Evolutionary conservation across 2,329 filamentous ascomycete genomes (phyloP), one percentile per base, ranked within the genome.

Genomic region (Claviceps purpurea): DNA sequence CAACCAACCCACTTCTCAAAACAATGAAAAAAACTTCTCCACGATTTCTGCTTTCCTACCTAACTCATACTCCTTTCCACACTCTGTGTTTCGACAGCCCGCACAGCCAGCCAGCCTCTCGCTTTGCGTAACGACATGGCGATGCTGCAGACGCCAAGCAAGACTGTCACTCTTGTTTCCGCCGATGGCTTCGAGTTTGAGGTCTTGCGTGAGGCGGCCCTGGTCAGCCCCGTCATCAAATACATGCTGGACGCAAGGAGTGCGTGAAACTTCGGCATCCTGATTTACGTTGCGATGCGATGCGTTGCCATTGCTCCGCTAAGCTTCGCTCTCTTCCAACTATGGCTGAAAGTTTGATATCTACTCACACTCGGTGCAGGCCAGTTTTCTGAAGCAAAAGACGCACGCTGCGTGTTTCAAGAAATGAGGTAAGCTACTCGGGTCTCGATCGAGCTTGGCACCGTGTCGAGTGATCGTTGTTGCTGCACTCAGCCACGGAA

Each of bases 161-260:
- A 87, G 62, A 90, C 89, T 67, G 78, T 90, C 57, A 90, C 87
- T 5, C 78, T 91, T 50, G 75, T 89, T 43, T 89, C 85, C 0
- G 77, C 74, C 58, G 87, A 91, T 66, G 84, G 79, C 60, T 89
- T 81, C 64, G 85, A 89, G 70, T 90, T 87, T 64, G 79, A 87
- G 56, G 75, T 90, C 50, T 73, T 85, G 52, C 81, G 85, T 51
- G 83, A 86, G 49, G 82, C 85, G 2, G 81, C 85, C 54, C 73
- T 79, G 61, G 73, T 86, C 61, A 86, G 84, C 59, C 81, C 81
- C 38, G 78, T 82, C 54, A 84, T 91, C 69, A 85, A 81, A 69
- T 77, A 81, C 64, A 89, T 88, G 78, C 71, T 91, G 54, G 82
- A 88, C 61, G 78, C 82, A 16, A 74, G 76, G 59, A 84, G 83